Conservation (phyloP, 371 early-diverging fungal genomes). For the Hamiltosporidium tvaerminnensis region DNA sequence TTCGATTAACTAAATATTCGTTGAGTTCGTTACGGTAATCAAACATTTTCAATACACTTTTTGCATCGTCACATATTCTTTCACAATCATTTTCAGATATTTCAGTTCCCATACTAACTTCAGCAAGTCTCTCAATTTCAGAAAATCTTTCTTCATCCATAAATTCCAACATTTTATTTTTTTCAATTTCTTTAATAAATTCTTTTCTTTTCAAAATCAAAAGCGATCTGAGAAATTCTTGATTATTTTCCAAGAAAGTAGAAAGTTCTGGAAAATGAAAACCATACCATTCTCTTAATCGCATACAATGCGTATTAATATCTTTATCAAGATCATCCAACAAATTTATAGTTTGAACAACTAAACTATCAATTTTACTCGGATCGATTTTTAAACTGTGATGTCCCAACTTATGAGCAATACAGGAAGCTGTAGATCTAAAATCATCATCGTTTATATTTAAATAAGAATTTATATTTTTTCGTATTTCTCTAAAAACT, state of each 20-base stretch:
- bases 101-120: slow-evolving; percentile 79
- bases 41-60: slow-evolving; percentile 66
- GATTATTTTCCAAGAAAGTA: slow-evolving; percentile 61
- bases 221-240: slow-evolving; percentile 60
- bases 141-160: slow-evolving; percentile 59
- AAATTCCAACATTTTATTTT: slow-evolving; percentile 63
- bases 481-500: too few relatives aligned
- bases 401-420: slow-evolving; percentile 61
- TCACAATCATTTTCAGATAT: slow-evolving; percentile 68
- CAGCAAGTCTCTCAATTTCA: slow-evolving; percentile 62
- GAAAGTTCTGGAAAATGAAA: slow-evolving; percentile 77
- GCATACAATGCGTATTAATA: slow-evolving; percentile 85
- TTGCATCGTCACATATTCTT: slow-evolving; percentile 63
- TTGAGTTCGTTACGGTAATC: slow-evolving; percentile 69
- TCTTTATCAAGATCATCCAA: slow-evolving; percentile 81
- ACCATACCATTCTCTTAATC: slow-evolving; percentile 78
- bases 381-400: slow-evolving; percentile 74
- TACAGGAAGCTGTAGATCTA: slow-evolving; percentile 38
- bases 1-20: slow-evolving; percentile 69
- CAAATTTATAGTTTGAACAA: slow-evolving; percentile 75
- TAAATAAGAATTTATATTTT: too few relatives aligned
- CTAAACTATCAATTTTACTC: slow-evolving; percentile 79
- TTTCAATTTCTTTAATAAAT: not conserved
- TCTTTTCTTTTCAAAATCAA: slow-evolving; percentile 40
- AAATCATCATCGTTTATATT: too few relatives aligned